Percentiles rank a stretch among this genome's conserved stretches.
Conservation (phyloP, 2,329 filamentous ascomycete genomes). For the Aulographum hederae region DNA sequence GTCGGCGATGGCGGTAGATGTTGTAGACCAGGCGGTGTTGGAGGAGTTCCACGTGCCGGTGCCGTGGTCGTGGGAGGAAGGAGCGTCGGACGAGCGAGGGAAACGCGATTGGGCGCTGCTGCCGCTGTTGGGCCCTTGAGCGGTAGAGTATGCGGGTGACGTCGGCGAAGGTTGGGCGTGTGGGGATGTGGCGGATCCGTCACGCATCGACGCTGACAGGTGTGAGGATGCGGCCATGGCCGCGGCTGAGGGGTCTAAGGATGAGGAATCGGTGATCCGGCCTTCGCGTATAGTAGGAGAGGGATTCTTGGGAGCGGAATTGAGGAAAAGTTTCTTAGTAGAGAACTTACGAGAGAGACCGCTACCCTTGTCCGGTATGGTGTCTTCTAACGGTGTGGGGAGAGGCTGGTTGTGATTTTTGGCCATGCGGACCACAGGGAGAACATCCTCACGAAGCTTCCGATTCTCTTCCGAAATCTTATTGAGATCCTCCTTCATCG, state of each 20-base stretch:
- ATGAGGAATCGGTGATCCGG: slow-evolving; percentile 20
- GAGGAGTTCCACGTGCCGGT: slow-evolving; percentile 1
- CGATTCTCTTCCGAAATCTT: slow-evolving; percentile 60
- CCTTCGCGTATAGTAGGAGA: slow-evolving; percentile 30
- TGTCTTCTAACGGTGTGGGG: slow-evolving; percentile 30
- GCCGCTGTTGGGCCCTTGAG: slow-evolving; percentile 8
- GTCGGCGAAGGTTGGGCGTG: slow-evolving; percentile 29
- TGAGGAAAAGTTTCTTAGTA: slow-evolving; percentile 32
- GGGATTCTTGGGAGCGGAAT: slow-evolving; percentile 28
- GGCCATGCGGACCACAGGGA: slow-evolving; percentile 74
- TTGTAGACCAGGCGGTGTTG: slow-evolving; percentile 1
- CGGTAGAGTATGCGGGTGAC: slow-evolving; percentile 26
- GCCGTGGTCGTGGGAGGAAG: slow-evolving; percentile 12
- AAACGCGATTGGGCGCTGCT: slow-evolving; percentile 6
- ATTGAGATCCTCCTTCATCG: slow-evolving; percentile 39
- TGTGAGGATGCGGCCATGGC: slow-evolving; percentile 31
- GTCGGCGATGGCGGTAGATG: slow-evolving; percentile 1
- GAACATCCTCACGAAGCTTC: slow-evolving; percentile 73
- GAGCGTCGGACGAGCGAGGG: slow-evolving; percentile 11
- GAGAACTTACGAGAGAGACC: slow-evolving; percentile 33
- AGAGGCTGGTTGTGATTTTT: slow-evolving; percentile 87
- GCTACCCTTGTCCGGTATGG: slow-evolving; percentile 17
- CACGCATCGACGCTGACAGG: slow-evolving; percentile 28
- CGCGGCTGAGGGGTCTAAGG: slow-evolving; percentile 30
- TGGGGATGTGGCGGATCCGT: slow-evolving; percentile 8